phyloP scores from a whole-genome alignment of 768 basidiomycete species.

The Tylopilus sp. region DNA sequence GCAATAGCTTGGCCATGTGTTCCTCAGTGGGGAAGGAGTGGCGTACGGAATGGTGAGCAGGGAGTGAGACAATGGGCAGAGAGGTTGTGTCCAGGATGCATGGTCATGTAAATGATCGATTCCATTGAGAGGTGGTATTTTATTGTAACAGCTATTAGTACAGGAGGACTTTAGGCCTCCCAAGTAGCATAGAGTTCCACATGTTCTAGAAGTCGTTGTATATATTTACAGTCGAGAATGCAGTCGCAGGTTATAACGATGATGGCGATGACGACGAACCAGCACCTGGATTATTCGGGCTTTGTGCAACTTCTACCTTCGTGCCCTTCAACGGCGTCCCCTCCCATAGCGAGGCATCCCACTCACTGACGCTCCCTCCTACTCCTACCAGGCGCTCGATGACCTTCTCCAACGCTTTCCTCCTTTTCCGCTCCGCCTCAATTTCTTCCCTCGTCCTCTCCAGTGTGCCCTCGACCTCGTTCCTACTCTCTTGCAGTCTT shows the following conservation, averaged over 20 bases:
- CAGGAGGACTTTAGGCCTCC: background rate
- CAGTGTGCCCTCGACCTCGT: conserved; percentile 42
- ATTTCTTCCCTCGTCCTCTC: conserved; percentile 42
- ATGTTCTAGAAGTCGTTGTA: conserved; percentile 1
- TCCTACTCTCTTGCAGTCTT: conserved; percentile 42
- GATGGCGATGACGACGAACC: background rate
- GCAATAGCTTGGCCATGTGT: conserved; percentile 29
- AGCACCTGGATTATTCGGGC: conserved; percentile 4
- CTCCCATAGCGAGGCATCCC: conserved; percentile 47
- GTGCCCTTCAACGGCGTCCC: conserved; percentile 53
- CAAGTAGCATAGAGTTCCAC: background rate
- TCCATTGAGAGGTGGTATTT: conserved; percentile 3
- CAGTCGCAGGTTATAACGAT: conserved; percentile 2
- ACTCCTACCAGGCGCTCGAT: conserved; percentile 68
- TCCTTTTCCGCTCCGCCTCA: conserved; percentile 34
- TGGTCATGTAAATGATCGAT: conserved; percentile 20
- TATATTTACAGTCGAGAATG: background rate
- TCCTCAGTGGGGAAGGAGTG: background rate
- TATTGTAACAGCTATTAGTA: conserved; percentile 9
- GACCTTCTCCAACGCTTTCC: conserved; percentile 63
- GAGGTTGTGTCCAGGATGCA: conserved; percentile 17
- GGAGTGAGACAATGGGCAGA: conserved; percentile 5
- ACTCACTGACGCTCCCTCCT: conserved; percentile 60
- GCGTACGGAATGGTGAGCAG: background rate
- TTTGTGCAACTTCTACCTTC: conserved; percentile 32